Base-by-base conservation (phyloP, 768 basidiomycete species). In the Termitomyces sp. region DNA sequence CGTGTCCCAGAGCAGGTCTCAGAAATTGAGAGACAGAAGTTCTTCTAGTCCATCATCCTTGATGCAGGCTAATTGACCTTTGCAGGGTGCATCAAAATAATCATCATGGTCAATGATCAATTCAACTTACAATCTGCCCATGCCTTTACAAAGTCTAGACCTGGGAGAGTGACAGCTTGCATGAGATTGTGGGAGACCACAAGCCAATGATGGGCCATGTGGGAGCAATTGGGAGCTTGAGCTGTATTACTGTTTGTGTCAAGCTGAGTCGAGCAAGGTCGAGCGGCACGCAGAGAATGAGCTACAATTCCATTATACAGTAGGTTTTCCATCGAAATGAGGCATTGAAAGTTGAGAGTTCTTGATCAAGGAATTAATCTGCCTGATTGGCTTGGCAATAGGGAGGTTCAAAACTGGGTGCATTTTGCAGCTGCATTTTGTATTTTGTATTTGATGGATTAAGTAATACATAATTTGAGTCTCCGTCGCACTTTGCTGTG, bases 91-190 rank as follows among this genome's bases (percentile, higher is more conserved):
- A 49, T 26, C 45, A 41, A 8, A 54, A 22, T 34, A 18, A 44
- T 15, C 9, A 33, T 22, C 1, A 9, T 42, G 45, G 39, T 36
- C 48, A 46, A 53, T 37, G n/a, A 28, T n/a, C 36, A 29, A n/a
- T 29, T n/a, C 20, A 13, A 52, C 54, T 13, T 45, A 54, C 57
- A 61, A 36, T 63, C 60, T 3, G 52, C 46, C 62, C 62, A 63
- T 2, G 60, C 62, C 20, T 58, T 51, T n/a, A 63, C 24, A 16
- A 63, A 56, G 18, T 56, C 54, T 36, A 53, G 50, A 16, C 62
- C 57, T 15, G 57, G 55, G 4, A 55, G 36, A 12, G 41, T 57
- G 5, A 55, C 42, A 9, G 51, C 49, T 20, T 47, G 54, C 33
- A 56, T 18, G 18, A 60, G 28, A 18, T n/a, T 28, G 31, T 18